phyloP scores from a whole-genome alignment of 2,329 filamentous ascomycete species.

The Sporothrix pseudoabietina region DNA sequence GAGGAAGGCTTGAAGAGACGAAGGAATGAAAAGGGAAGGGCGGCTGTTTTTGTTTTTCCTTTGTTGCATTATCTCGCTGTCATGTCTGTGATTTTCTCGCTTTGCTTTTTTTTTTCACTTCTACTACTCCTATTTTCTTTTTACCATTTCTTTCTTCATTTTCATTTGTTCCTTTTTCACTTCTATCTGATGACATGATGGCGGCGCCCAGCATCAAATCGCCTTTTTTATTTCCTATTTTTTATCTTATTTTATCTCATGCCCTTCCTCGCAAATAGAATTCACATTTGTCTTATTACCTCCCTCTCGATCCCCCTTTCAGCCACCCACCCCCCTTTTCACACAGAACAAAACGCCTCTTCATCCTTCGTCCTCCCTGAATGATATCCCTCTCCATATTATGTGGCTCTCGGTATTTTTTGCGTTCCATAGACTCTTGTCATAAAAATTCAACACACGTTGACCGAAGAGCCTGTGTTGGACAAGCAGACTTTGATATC shows the following conservation, averaged over 20 bases:
- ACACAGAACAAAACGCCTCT: background rate
- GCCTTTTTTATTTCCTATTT: background rate
- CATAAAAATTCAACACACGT: slow-evolving; percentile 4
- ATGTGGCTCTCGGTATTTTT: background rate
- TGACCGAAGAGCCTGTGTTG: background rate
- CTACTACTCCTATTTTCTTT: background rate
- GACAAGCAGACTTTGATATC: background rate
- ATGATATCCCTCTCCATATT: background rate
- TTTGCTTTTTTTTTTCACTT: background rate
- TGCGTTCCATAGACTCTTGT: slow-evolving; percentile 19
- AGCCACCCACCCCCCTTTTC: background rate
- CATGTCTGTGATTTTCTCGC: background rate
- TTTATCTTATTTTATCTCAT: background rate
- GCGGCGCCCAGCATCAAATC: slow-evolving; percentile 21
- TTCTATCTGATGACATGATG: slow-evolving; percentile 23
- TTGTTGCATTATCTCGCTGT: background rate
- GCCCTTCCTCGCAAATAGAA: slow-evolving; percentile 13
- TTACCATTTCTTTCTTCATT: background rate
- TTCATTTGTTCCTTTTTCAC: background rate
- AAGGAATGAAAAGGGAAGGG: background rate
- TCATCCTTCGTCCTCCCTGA: background rate
- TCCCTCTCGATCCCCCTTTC: background rate
- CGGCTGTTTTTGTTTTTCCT: slow-evolving; percentile 13
- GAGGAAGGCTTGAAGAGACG: background rate
- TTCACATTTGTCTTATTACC: background rate